phyloP scores from a whole-genome alignment of 306 rosid species.

The Vachellia pachyceras region DNA sequence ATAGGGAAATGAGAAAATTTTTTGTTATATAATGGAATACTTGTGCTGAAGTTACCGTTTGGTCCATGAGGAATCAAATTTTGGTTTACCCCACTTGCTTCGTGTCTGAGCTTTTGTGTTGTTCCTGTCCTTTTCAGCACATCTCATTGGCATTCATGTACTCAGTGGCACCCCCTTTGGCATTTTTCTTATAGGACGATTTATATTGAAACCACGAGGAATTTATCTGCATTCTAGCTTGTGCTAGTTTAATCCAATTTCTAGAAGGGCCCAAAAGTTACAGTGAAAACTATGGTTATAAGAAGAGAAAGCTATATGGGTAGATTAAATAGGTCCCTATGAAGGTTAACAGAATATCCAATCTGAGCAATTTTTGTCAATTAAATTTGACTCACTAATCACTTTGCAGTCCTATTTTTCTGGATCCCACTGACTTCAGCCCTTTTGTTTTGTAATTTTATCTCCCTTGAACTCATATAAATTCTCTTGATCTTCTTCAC shows the following conservation, averaged over 20 bases:
- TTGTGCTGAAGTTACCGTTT: slow-evolving; percentile 14
- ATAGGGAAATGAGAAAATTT: slow-evolving; percentile 15
- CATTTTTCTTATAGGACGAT: neutral
- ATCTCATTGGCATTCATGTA: neutral
- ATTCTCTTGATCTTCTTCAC: neutral
- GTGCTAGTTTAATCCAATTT: slow-evolving; percentile 14
- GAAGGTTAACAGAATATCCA: slow-evolving; percentile 10
- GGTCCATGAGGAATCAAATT: neutral
- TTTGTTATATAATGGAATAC: slow-evolving; percentile 2
- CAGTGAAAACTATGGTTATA: neutral
- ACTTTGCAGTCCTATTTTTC: neutral
- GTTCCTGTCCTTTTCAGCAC: neutral
- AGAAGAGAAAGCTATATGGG: neutral
- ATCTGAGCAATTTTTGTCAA: neutral
- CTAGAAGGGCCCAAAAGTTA: neutral
- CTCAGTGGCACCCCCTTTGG: slow-evolving; percentile 15
- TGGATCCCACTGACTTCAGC: neutral
- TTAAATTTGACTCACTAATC: neutral
- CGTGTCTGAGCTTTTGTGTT: neutral
- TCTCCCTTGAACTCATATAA: neutral
- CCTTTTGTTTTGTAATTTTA: neutral
- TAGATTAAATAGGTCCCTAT: neutral
- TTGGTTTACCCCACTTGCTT: neutral
- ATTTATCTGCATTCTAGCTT: neutral
- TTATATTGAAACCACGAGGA: too few species aligned